Conservation (phyloP, 305 asterid species). For the Fraxinus floribunda region DNA sequence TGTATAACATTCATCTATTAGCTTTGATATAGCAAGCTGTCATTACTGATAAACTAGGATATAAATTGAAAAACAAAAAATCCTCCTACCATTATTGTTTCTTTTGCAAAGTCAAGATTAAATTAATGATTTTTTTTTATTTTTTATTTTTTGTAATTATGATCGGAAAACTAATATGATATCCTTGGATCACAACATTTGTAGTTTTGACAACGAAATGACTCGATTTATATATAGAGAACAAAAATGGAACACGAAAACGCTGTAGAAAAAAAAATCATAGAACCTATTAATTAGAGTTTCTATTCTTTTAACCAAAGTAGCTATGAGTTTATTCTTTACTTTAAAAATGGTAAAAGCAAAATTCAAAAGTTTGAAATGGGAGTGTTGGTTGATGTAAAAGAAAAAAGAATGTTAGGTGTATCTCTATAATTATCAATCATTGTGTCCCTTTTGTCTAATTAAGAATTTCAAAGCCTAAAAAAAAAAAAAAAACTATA, state of each 20-base stretch:
- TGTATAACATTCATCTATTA: neutral
- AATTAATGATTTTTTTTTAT: too few species aligned
- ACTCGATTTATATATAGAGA: neutral
- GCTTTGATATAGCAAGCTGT: neutral
- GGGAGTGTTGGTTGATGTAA: neutral
- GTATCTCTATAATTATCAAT: neutral
- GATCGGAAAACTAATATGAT: too few species aligned
- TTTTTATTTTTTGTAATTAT: too few species aligned
- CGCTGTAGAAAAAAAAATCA: too few species aligned
- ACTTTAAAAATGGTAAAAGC: neutral
- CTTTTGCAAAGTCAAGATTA: too few species aligned
- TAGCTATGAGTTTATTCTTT: neutral
- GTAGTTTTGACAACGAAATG: neutral
- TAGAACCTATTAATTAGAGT: neutral
- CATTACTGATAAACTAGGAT: neutral
- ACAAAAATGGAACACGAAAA: neutral
- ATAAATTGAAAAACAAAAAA: too few species aligned
- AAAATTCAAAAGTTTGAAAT: neutral
- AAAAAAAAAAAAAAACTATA: too few species aligned
- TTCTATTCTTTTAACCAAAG: neutral
- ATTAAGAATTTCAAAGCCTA: neutral
- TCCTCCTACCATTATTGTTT: neutral
- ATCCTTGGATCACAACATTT: too few species aligned
- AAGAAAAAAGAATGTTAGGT: neutral
- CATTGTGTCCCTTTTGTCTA: neutral